These are phyloP conservation scores for Cadophora luteo-olivacea DNA, from an alignment of 2,329 filamentous ascomycete species.

Conservation along the genomic window DNA sequence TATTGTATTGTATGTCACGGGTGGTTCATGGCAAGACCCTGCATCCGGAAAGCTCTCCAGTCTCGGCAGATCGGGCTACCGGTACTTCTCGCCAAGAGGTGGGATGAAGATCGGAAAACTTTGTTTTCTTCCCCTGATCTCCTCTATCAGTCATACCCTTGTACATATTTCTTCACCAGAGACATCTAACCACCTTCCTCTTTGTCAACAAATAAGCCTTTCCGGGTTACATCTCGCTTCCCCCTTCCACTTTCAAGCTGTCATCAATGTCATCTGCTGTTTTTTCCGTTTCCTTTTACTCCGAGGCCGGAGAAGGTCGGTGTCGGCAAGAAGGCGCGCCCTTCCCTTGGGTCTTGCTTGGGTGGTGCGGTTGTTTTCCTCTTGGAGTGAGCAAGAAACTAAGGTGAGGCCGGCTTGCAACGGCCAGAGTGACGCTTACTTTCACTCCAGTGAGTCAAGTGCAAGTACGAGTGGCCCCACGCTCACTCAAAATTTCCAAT, in stretches of 20 bases:
- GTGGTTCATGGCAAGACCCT: neutral
- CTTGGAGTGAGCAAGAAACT: neutral
- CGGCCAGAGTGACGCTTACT: slow-evolving; percentile 15
- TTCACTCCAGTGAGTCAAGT: slow-evolving; percentile 14
- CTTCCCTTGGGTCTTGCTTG: neutral
- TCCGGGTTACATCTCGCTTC: neutral
- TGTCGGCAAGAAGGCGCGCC: slow-evolving; percentile 5
- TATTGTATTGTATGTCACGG: neutral
- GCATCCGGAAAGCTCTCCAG: neutral
- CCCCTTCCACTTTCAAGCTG: neutral
- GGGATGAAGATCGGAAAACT: neutral
- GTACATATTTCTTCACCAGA: neutral
- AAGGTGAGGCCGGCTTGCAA: slow-evolving; percentile 7
- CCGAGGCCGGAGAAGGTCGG: slow-evolving; percentile 8
- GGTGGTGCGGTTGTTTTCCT: neutral
- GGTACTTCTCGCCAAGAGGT: neutral
- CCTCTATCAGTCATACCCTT: neutral
- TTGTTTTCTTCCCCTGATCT: neutral
- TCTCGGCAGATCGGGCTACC: neutral
- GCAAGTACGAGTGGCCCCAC: neutral
- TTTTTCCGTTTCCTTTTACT: neutral
- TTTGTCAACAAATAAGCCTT: neutral
- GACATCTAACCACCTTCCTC: neutral
- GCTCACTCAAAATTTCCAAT: slow-evolving; percentile 12
- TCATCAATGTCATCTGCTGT: neutral